These are phyloP conservation scores for Hyaloscypha finlandica DNA, from an alignment of 495 filamentous ascomycete genomes.

Conservation along the genomic window DNA sequence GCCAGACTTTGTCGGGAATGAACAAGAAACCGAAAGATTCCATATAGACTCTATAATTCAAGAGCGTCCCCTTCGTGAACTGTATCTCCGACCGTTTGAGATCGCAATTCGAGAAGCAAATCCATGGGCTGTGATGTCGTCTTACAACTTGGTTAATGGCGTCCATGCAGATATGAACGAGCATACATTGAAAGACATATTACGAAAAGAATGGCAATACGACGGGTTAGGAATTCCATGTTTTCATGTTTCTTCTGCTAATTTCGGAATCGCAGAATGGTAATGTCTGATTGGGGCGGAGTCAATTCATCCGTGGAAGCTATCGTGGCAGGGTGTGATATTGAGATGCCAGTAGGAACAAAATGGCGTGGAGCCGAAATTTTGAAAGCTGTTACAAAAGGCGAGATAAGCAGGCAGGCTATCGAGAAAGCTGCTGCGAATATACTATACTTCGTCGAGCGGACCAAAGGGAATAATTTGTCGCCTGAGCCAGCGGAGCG, in stretches of 20 bases:
- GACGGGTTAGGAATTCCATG: conserved; percentile 53
- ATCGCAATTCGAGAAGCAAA: conserved; percentile 77
- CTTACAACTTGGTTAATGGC: conserved; percentile 86
- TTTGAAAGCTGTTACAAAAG: conserved; percentile 61
- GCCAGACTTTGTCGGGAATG: conserved; percentile 77
- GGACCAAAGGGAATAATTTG: conserved; percentile 60
- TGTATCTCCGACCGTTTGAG: conserved; percentile 83
- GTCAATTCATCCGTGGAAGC: conserved; percentile 71
- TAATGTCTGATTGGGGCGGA: conserved; percentile 76
- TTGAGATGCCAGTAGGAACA: conserved; percentile 76
- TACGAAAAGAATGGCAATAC: conserved; percentile 76
- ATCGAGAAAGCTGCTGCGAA: conserved; percentile 59
- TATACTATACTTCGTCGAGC: conserved; percentile 68
- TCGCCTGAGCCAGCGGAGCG: conserved; percentile 60
- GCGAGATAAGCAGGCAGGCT: conserved; percentile 51
- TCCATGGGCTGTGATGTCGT: conserved; percentile 78
- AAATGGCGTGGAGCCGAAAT: conserved; percentile 72
- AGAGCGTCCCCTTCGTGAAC: conserved; percentile 73
- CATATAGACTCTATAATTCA: conserved; percentile 70
- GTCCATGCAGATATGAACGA: conserved; percentile 74
- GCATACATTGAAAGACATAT: conserved; percentile 68
- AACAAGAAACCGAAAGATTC: conserved; percentile 79
- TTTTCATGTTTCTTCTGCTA: conserved; percentile 26
- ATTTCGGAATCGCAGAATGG: conserved; percentile 45
- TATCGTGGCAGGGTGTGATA: conserved; percentile 72